A percentile compares a stretch with the other conserved stretches of the same genome.
phyloP scores from a whole-genome alignment of 2,329 filamentous ascomycete genomes.

The Aspergillus terreus region DNA sequence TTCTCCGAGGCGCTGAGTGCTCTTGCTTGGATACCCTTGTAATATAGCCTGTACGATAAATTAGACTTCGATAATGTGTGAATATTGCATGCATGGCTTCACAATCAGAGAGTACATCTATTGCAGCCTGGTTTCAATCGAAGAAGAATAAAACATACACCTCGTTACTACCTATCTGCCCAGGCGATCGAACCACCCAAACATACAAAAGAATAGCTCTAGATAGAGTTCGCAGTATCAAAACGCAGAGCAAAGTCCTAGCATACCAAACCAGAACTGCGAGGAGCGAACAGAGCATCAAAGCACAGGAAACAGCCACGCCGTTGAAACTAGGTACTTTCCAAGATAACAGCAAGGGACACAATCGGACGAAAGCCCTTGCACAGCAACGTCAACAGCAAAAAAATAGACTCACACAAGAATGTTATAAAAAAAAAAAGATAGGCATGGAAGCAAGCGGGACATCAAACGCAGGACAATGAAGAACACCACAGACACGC shows the following conservation, averaged over 20 bases:
- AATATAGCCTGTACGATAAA: neutral
- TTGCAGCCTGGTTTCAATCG: too few relatives aligned
- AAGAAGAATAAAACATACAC: too few relatives aligned
- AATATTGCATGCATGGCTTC: too few relatives aligned
- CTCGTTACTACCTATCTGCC: too few relatives aligned
- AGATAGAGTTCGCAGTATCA: neutral
- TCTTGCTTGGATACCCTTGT: slow-evolving; percentile 3
- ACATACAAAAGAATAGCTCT: neutral
- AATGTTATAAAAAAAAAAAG: slow-evolving; percentile 18
- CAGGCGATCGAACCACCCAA: too few relatives aligned
- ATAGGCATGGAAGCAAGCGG: slow-evolving; percentile 21
- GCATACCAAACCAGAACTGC: slow-evolving; percentile 4
- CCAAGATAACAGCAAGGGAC: slow-evolving; percentile 16
- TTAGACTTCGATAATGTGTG: neutral
- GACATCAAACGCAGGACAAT: slow-evolving; percentile 5
- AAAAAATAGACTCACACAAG: slow-evolving; percentile 10
- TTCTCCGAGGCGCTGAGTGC: slow-evolving; percentile 8
- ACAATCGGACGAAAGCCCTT: slow-evolving; percentile 9
- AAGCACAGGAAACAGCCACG: slow-evolving; percentile 17
- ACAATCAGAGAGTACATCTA: too few relatives aligned
- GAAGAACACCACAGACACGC: slow-evolving; percentile 25
- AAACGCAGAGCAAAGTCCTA: slow-evolving; percentile 9
- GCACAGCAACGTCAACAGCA: slow-evolving; percentile 6
- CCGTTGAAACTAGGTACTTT: slow-evolving; percentile 25
- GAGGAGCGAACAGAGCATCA: slow-evolving; percentile 8